Evolutionary conservation across 2,329 filamentous ascomycete genomes (phyloP).

Genomic region (Sclerotinia sclerotiorum): DNA sequence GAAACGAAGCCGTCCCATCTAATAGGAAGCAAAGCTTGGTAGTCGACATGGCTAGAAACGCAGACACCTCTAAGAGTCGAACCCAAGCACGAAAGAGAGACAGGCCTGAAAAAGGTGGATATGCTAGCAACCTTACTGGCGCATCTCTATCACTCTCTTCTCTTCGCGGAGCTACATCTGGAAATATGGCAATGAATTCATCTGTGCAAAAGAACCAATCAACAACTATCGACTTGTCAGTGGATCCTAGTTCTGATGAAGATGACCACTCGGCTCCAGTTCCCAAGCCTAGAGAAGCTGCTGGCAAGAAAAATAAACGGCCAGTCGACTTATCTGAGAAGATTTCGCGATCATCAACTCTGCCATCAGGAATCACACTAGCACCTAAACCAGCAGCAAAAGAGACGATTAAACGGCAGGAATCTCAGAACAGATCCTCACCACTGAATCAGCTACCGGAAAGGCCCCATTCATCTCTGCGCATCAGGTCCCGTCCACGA

Average conservation of each 20-base stretch:
- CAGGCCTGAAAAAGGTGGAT: conserved; percentile 30
- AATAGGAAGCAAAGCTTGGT: background rate
- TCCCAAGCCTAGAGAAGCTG: background rate
- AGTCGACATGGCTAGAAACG: background rate
- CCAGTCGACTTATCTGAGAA: background rate
- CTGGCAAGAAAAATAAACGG: background rate
- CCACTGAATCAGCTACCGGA: background rate
- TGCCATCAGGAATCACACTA: background rate
- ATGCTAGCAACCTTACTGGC: conserved; percentile 38
- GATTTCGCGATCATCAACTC: background rate
- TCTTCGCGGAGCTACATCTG: conserved; percentile 8
- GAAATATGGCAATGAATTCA: background rate
- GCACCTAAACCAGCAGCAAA: background rate
- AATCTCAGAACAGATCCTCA: background rate
- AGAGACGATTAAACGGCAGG: background rate
- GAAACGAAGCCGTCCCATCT: background rate
- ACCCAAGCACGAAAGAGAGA: conserved; percentile 26
- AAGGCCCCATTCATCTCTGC: conserved; percentile 32
- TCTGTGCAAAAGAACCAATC: background rate
- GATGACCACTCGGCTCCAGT: background rate
- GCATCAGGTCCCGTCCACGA: conserved; percentile 37
- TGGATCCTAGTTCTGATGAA: conserved; percentile 15
- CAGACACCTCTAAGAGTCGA: background rate
- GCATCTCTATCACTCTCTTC: conserved; percentile 32
- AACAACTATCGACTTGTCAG: conserved; percentile 12